Conservation (phyloP, 805 yeast genomes). For the Candida sithepensis region DNA sequence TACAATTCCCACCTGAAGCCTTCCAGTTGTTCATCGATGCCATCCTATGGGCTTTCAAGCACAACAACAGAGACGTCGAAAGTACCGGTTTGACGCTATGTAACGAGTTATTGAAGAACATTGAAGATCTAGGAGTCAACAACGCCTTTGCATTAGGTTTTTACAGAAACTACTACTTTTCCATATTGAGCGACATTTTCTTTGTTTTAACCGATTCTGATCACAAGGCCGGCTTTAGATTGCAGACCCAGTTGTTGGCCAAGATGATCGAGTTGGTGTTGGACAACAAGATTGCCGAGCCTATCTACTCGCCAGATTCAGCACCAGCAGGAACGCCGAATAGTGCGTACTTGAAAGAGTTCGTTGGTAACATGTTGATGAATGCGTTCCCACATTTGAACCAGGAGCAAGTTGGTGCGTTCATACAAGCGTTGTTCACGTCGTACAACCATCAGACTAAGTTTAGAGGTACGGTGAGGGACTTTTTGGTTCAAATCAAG, state of each 20-base stretch:
- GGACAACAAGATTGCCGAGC: constrained; percentile 66
- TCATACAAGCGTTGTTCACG: constrained; percentile 70
- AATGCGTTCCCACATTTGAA: constrained; percentile 93
- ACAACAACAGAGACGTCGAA: constrained; percentile 95
- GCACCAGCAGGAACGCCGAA: constrained; percentile 87
- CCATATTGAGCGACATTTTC: constrained; percentile 87
- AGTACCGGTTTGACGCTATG: constrained; percentile 84
- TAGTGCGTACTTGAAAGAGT: constrained; percentile 72
- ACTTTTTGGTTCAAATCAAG: constrained; percentile 93
- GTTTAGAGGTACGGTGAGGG: constrained; percentile 85
- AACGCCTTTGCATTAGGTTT: constrained; percentile 78
- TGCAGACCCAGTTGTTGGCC: constrained; percentile 81
- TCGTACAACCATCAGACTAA: constrained; percentile 70
- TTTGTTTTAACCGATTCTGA: constrained; percentile 94
- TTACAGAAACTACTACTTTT: constrained; percentile 83
- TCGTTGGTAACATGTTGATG: constrained; percentile 73
- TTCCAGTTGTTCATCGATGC: constrained; percentile 90
- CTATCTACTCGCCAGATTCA: constrained; percentile 75
- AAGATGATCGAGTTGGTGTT: constrained; percentile 81
- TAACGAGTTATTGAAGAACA: constrained; percentile 78
- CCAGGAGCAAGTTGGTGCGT: constrained; percentile 74
- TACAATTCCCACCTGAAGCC: constrained; percentile 86
- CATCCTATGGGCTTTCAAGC: constrained; percentile 97
- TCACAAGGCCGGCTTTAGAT: constrained; percentile 92
- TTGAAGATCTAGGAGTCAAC: constrained; percentile 64